Evolutionary conservation across 352 stramenopile species (phyloP).

Genomic region (Pythium pyrilobum): DNA sequence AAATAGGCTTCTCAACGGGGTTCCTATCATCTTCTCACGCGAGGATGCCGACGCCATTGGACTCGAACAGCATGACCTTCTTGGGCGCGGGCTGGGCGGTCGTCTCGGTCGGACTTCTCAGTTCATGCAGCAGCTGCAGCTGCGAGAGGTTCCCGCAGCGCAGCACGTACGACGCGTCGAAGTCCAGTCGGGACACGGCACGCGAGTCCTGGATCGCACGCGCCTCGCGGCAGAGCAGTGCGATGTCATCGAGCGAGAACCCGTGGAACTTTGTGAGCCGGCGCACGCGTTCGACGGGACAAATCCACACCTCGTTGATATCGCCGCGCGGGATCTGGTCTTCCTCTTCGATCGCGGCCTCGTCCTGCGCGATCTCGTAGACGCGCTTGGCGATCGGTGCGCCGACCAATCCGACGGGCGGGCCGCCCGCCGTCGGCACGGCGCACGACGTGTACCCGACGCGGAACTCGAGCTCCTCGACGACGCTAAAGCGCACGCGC

Average conservation of each 20-base stretch:
- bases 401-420: slow-evolving; percentile 44
- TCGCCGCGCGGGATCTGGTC: slow-evolving; percentile 17
- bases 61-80: slow-evolving; percentile 21
- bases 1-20: not conserved
- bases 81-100: not conserved
- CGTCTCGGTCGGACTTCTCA: not conserved
- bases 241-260: slow-evolving; percentile 37
- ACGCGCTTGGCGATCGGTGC: slow-evolving; percentile 22
- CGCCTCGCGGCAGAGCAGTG: slow-evolving; percentile 40
- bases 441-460: slow-evolving; percentile 45
- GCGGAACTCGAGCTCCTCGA: slow-evolving; percentile 44
- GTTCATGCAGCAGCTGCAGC: slow-evolving; percentile 17
- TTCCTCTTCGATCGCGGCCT: slow-evolving; percentile 25
- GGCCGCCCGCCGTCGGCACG: slow-evolving; percentile 38
- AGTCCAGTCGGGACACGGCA: slow-evolving; percentile 27
- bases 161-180: slow-evolving; percentile 13
- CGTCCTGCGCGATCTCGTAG: slow-evolving; percentile 13
- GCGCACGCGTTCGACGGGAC: slow-evolving; percentile 39
- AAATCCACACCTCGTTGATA: slow-evolving; percentile 40
- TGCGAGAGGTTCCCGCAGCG: slow-evolving; percentile 23
- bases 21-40: not conserved
- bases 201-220: slow-evolving; percentile 35
- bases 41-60: slow-evolving; percentile 9
- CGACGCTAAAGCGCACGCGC: slow-evolving; percentile 33
- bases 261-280: slow-evolving; percentile 30